Conservation (phyloP, 768 basidiomycete genomes). For the Lactarius trivialis region DNA sequence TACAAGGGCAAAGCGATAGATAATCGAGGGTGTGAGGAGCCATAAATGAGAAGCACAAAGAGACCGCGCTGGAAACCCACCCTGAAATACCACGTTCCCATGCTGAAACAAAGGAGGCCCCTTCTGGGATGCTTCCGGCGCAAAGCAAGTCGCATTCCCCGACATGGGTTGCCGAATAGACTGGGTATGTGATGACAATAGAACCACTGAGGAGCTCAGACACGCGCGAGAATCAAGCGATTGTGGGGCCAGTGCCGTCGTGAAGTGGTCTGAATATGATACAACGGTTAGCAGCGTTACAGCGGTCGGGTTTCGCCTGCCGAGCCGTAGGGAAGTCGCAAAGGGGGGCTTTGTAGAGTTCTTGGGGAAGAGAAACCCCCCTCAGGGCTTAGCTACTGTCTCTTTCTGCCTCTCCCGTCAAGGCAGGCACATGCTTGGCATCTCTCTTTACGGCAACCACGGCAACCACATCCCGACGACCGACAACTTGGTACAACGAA, state of each 20-base stretch:
- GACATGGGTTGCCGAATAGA: neutral
- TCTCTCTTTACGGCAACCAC: neutral
- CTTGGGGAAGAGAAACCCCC: neutral
- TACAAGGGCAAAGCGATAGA: conserved; percentile 22
- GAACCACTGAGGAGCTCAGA: neutral
- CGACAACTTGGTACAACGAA: neutral
- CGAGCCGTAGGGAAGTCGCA: neutral
- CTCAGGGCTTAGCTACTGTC: neutral
- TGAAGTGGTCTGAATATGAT: neutral
- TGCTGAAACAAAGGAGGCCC: conserved; percentile 55
- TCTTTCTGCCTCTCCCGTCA: neutral
- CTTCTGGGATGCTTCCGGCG: conserved; percentile 37
- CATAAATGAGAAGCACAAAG: neutral
- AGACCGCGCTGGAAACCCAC: conserved; percentile 32
- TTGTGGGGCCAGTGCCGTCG: neutral
- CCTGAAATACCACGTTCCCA: conserved; percentile 55
- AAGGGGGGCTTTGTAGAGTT: neutral
- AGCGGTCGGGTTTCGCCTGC: neutral
- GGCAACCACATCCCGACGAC: neutral
- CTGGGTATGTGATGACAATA: neutral
- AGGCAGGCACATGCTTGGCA: conserved; percentile 22
- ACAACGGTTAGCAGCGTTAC: neutral
- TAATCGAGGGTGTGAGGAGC: neutral
- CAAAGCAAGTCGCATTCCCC: conserved; percentile 31
- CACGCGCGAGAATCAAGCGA: conserved; percentile 3